Conservation (phyloP, 305 asterid genomes). For the Striga hermonthica region DNA sequence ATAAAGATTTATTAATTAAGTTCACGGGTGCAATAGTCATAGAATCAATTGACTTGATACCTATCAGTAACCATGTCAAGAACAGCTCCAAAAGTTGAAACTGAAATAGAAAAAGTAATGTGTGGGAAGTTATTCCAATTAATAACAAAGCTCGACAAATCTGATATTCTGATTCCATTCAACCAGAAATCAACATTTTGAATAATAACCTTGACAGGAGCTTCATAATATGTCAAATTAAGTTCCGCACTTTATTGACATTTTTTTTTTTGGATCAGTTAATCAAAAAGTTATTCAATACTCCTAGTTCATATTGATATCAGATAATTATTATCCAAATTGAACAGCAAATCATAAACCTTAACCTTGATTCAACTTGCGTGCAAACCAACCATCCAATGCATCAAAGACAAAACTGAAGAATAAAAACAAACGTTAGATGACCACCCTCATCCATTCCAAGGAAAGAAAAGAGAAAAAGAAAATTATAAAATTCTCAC, state of each 20-base stretch:
- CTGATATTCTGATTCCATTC: slow-evolving; percentile 21
- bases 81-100: slow-evolving; percentile 97
- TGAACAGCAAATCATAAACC: slow-evolving; percentile 29
- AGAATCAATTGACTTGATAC: slow-evolving; percentile 35
- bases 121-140: slow-evolving; percentile 23
- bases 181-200: slow-evolving; percentile 25
- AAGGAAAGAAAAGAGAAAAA: not conserved
- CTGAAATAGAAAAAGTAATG: slow-evolving; percentile 45
- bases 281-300: slow-evolving; percentile 12
- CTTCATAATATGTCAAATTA: too few species aligned
- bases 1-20: not conserved
- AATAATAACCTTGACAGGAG: slow-evolving; percentile 2
- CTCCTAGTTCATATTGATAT: slow-evolving; percentile 19
- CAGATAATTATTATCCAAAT: slow-evolving; percentile 2
- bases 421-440: slow-evolving; percentile 22
- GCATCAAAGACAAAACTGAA: slow-evolving; percentile 95
- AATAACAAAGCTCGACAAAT: slow-evolving; percentile 24
- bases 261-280: not conserved
- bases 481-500: slow-evolving; percentile 34
- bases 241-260: too few species aligned
- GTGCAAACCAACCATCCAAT: slow-evolving; percentile 97
- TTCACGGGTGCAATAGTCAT: slow-evolving; percentile 2
- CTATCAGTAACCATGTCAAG: slow-evolving; percentile 99
- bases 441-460: slow-evolving; percentile 26
- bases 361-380: slow-evolving; percentile 90